Conservation (phyloP, 805 yeast species). For the Komagataella kurtzmanii region DNA sequence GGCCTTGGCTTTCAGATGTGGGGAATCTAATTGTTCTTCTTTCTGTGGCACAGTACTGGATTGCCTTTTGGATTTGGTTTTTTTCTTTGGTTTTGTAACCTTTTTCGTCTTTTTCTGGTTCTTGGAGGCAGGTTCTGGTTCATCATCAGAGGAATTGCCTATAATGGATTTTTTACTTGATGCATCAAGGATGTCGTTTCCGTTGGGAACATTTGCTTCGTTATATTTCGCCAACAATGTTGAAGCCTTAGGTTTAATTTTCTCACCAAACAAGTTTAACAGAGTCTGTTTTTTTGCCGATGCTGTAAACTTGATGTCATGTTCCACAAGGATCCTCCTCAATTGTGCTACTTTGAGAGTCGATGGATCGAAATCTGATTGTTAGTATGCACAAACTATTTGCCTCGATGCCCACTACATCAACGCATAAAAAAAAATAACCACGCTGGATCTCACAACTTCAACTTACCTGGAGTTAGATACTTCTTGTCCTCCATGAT, state of each 20-base stretch:
- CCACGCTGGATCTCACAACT: neutral
- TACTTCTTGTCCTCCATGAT: conserved; percentile 23
- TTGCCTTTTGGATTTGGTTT: neutral
- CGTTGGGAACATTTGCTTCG: conserved; percentile 9
- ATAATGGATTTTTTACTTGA: neutral
- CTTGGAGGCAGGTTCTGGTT: neutral
- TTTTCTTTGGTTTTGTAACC: neutral
- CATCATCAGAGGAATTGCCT: neutral
- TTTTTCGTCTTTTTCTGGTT: neutral
- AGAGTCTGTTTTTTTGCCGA: conserved; percentile 58
- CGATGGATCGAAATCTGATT: conserved; percentile 52
- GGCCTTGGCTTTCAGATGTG: neutral
- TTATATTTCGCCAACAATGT: conserved; percentile 21
- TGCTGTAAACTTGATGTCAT: conserved; percentile 47
- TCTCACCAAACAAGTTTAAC: conserved; percentile 40
- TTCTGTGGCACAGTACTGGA: neutral
- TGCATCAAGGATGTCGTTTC: conserved; percentile 11
- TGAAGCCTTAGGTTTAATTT: conserved; percentile 36
- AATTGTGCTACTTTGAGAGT: conserved; percentile 56
- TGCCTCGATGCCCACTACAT: conserved; percentile 6
- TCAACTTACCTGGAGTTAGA: conserved; percentile 17
- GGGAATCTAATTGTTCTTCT: neutral
- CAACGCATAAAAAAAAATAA: neutral
- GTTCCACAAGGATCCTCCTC: conserved; percentile 47
- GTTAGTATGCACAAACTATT: conserved; percentile 8